Conservation (phyloP, 1,284 basidiomycete genomes). For the Trichosporon sp. region DNA sequence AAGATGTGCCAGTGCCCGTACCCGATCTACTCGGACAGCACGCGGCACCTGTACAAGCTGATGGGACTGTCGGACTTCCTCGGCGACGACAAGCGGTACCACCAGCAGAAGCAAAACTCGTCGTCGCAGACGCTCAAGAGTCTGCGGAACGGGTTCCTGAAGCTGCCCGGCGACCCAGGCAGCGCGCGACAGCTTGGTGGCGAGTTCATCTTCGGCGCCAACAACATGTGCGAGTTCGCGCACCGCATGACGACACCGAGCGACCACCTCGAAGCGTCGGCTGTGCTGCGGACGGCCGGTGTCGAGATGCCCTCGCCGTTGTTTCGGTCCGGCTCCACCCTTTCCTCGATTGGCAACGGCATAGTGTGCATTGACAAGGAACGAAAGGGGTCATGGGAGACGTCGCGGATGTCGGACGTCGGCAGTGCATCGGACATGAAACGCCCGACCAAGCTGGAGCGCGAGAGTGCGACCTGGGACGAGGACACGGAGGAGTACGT, state of each 20-base stretch:
- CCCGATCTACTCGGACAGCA: slow-evolving; percentile 50
- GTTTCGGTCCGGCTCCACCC: not conserved
- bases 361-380: slow-evolving; percentile 16
- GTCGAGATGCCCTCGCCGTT: slow-evolving; percentile 9
- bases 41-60: slow-evolving; percentile 49
- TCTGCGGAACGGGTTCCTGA: slow-evolving; percentile 49
- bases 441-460: not conserved
- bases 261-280: slow-evolving; percentile 7
- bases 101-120: not conserved
- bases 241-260: slow-evolving; percentile 54
- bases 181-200: slow-evolving; percentile 54
- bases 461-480: slow-evolving; percentile 14
- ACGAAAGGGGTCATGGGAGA: slow-evolving; percentile 13
- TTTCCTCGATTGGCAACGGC: slow-evolving; percentile 15
- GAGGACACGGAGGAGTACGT: slow-evolving; percentile 15
- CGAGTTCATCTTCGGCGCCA: slow-evolving; percentile 51
- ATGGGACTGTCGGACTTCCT: slow-evolving; percentile 15
- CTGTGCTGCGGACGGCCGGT: slow-evolving; percentile 1
- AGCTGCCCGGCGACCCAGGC: slow-evolving; percentile 50
- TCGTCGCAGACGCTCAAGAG: slow-evolving; percentile 29
- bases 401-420: slow-evolving; percentile 1
- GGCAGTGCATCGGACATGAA: not conserved
- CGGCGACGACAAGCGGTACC: slow-evolving; percentile 1
- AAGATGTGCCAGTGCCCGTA: slow-evolving; percentile 53
- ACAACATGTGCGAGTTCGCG: slow-evolving; percentile 52